phyloP scores from a whole-genome alignment of 208 protist species.

The Entamoeba nuttalli region DNA sequence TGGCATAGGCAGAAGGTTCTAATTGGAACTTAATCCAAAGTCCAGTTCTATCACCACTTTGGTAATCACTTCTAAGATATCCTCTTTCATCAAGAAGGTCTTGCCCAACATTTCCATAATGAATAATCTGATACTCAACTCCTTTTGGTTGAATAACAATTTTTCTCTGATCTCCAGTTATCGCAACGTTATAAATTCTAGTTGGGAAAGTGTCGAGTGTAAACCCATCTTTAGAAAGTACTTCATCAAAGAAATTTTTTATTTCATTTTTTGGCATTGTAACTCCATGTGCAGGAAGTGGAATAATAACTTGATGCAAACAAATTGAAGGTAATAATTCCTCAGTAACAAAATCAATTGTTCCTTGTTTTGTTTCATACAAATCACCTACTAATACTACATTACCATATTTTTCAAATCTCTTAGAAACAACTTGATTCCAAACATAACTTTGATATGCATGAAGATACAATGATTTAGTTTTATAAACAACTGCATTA shows the following conservation, averaged over 20 bases:
- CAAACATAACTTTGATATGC: neutral
- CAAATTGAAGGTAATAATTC: neutral
- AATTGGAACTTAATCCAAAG: neutral
- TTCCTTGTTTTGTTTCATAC: neutral
- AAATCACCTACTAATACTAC: neutral
- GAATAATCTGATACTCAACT: neutral
- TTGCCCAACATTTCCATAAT: neutral
- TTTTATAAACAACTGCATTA: neutral
- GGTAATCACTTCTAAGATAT: too few species aligned
- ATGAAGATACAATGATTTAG: neutral
- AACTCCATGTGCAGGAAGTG: neutral
- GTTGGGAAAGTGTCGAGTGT: neutral
- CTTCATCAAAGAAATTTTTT: neutral
- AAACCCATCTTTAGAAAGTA: neutral
- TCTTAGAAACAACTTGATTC: neutral
- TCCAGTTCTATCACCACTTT: neutral
- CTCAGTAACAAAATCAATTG: neutral
- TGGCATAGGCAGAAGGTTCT: neutral
- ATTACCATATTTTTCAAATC: neutral
- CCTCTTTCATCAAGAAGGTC: neutral
- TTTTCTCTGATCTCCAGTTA: neutral
- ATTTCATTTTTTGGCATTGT: neutral
- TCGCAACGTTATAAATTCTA: neutral
- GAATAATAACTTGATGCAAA: neutral
- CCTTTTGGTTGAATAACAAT: neutral